Conservation (phyloP, 1,284 basidiomycete species). For the Hymenochaete sp. region DNA sequence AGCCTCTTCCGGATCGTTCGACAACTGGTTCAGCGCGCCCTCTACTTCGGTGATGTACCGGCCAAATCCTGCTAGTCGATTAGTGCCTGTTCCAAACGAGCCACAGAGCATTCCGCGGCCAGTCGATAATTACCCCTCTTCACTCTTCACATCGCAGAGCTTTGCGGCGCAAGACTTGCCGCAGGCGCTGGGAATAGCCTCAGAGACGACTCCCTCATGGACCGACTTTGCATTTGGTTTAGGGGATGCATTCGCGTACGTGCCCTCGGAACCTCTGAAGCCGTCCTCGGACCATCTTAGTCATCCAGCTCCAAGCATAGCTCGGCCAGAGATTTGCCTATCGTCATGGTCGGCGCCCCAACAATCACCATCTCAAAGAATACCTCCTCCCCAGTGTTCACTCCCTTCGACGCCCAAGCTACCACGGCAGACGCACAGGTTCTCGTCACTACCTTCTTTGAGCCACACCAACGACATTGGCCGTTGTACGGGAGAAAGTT, state of each 20-base stretch:
- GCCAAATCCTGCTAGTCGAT: not conserved
- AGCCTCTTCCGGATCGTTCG: not conserved
- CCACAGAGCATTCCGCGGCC: not conserved
- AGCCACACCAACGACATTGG: conserved; percentile 1
- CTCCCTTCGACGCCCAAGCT: conserved; percentile 14
- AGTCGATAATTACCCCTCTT: not conserved
- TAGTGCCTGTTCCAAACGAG: not conserved
- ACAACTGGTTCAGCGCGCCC: not conserved
- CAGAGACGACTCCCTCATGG: conserved; percentile 3
- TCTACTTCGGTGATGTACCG: not conserved
- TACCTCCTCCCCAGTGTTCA: too few relatives aligned
- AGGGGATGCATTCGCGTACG: not conserved
- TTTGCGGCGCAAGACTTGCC: not conserved
- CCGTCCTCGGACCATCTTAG: not conserved
- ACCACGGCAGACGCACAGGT: conserved; percentile 11
- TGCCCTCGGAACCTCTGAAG: too few relatives aligned
- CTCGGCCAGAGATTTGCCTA: not conserved
- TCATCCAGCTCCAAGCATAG: not conserved
- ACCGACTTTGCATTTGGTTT: conserved; percentile 1
- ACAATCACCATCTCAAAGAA: too few relatives aligned
- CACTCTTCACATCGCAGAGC: not conserved
- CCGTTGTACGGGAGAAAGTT: too few relatives aligned
- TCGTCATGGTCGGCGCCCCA: not conserved
- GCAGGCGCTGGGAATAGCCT: not conserved
- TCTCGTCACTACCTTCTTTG: conserved; percentile 11